Percentiles rank a stretch among this genome's conserved stretches.
Conservation (phyloP, 805 yeast species). For the Metschnikowia baotianmanensis region DNA sequence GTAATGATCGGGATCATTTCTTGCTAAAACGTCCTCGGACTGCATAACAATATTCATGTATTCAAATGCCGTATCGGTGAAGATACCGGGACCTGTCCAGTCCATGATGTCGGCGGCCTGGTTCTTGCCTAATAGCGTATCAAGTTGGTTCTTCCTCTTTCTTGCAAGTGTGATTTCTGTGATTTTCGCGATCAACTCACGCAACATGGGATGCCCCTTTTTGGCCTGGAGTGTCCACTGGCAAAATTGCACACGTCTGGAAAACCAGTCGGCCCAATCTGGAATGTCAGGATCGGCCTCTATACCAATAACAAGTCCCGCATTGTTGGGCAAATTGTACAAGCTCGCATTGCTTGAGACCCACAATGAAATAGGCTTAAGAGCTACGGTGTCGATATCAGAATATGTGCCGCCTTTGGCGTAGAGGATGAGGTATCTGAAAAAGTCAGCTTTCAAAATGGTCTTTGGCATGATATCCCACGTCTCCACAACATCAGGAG, state of each 20-base stretch:
- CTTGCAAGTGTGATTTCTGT: constrained; percentile 70
- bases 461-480: constrained; percentile 73
- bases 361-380: constrained; percentile 78
- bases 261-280: constrained; percentile 93
- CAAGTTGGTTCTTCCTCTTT: constrained; percentile 44
- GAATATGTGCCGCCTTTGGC: constrained; percentile 84
- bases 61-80: constrained; percentile 82
- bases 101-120: constrained; percentile 79
- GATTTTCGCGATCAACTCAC: constrained; percentile 76
- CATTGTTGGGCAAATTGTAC: constrained; percentile 31
- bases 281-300: constrained; percentile 97
- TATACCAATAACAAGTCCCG: constrained; percentile 84
- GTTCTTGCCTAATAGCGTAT: constrained; percentile 53
- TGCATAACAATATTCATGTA: constrained; percentile 49
- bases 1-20: constrained; percentile 18
- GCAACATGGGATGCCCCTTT: constrained; percentile 84
- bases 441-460: constrained; percentile 89
- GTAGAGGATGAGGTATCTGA: constrained; percentile 63
- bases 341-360: constrained; percentile 45
- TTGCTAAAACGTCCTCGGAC: constrained; percentile 19
- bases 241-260: constrained; percentile 89
- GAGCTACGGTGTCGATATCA: constrained; percentile 80
- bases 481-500: constrained; percentile 77
- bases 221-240: constrained; percentile 96
- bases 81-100: constrained; percentile 97